Base-by-base conservation (phyloP, 2,329 filamentous ascomycete species). In the Talaromyces sp. region DNA sequence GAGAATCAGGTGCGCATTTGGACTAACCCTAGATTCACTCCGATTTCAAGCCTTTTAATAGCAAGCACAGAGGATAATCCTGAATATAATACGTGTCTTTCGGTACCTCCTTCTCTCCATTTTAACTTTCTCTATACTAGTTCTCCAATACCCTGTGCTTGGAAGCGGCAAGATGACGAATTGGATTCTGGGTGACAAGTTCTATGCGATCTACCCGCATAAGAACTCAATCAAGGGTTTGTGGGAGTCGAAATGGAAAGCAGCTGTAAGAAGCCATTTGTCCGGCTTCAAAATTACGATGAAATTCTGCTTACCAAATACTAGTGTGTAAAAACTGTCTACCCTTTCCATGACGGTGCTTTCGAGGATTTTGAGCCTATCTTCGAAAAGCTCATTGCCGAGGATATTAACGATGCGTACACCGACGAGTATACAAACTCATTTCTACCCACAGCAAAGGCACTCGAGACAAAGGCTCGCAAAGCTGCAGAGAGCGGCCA, bases 201-300 rank as follows among this genome's bases (percentile, higher is more conserved):
- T 80, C 63, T 68, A 78, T 57, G 73, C 76, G 33, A 68, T 75
- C 46, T 77, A 78, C 46, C 78, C 83, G 19, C 84, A 87, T 66
- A 82, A 86, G 63, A 75, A 78, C 35, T 81, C 81, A 22, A 84
- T 87, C 63, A 76, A 81, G 66, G 80, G 80, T 9, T 74, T 89
- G 28, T 91, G 89, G 88, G 85, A 89, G 73, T 88, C 84, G 6
- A 89, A 89, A 72, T 91, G 88, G 88, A 85, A 85, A 72, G 77
- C 81, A 63, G 85, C 85, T 5, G 84, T 86, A 73, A 58, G 80
- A 66, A 21, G 22, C 40, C 7, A 37, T 37, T 52, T 28, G 35
- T 58, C 21, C 17, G n/a, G 13, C 11, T 21, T 48, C 25, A 19
- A 33, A 31, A 2, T 33, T 13, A 2, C 19, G 45, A 21, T 15